Evolutionary conservation across 768 basidiomycete species (phyloP).

Genomic region (Tricholoma hemisulphureum): DNA sequence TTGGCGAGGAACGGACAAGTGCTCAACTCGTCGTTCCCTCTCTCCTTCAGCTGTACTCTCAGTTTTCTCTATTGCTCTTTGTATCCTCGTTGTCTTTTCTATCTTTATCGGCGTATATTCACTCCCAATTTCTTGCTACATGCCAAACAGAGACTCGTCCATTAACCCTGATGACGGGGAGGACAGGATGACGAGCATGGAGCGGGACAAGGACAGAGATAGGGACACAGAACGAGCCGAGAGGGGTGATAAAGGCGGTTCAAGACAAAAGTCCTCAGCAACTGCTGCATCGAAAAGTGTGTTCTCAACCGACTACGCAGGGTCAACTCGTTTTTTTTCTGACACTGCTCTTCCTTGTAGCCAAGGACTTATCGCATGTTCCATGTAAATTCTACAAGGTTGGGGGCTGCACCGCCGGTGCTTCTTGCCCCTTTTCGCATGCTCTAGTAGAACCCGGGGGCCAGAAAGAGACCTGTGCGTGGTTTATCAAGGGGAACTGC

Average conservation of each 20-base stretch:
- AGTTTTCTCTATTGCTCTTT: constrained; percentile 3
- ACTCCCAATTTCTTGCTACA: neutral
- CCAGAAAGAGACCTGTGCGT: constrained; percentile 79
- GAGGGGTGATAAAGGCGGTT: constrained; percentile 16
- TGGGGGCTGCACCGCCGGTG: constrained; percentile 90
- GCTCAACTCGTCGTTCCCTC: constrained; percentile 5
- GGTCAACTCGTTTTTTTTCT: constrained; percentile 5
- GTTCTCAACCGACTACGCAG: constrained; percentile 3
- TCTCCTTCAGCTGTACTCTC: neutral
- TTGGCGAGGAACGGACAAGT: constrained; percentile 21
- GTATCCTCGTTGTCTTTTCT: constrained; percentile 2
- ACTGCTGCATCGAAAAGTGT: constrained; percentile 20
- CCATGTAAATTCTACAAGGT: constrained; percentile 98
- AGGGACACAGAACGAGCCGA: constrained; percentile 20
- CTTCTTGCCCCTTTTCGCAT: constrained; percentile 96
- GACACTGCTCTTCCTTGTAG: constrained; percentile 34
- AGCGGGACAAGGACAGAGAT: constrained; percentile 12
- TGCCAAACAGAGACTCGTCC: constrained; percentile 20
- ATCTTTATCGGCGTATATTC: neutral
- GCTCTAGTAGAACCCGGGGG: constrained; percentile 66
- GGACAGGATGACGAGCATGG: constrained; percentile 6
- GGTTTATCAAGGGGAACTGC: constrained; percentile 92
- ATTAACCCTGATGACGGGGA: constrained; percentile 21
- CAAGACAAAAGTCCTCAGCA: constrained; percentile 19
- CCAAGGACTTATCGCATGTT: constrained; percentile 91